A percentile compares a stretch with the other conserved stretches of the same genome.
These are phyloP conservation scores for Trichoderma arundinaceum DNA, from an alignment of 2,329 filamentous ascomycete species.

Conservation along the genomic window DNA sequence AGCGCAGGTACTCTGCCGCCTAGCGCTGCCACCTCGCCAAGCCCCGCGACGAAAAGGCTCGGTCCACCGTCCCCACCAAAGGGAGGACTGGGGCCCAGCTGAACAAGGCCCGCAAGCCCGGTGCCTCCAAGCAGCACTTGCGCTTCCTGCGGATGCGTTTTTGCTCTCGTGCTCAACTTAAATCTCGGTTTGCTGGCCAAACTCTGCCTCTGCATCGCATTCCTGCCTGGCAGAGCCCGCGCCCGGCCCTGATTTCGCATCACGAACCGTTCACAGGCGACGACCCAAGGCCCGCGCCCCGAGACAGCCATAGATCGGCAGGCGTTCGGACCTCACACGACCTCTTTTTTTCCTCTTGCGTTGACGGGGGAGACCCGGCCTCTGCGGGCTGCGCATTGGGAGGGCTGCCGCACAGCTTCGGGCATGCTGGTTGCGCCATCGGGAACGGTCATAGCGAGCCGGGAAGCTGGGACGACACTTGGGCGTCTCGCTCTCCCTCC, in stretches of 20 bases:
- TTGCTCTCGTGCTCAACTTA: slow-evolving; percentile 27
- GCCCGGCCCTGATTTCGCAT: slow-evolving; percentile 3
- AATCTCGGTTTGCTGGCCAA: slow-evolving; percentile 17
- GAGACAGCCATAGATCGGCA: slow-evolving; percentile 12
- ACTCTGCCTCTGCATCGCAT: slow-evolving; percentile 23
- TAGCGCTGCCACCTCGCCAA: not conserved
- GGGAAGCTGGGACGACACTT: not conserved
- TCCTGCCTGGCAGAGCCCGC: slow-evolving; percentile 18
- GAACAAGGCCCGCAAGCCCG: not conserved
- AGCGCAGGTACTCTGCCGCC: not conserved
- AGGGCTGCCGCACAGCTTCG: slow-evolving; percentile 21
- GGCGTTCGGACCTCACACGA: slow-evolving; percentile 19
- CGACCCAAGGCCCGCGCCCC: not conserved
- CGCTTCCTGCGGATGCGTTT: slow-evolving; percentile 22
- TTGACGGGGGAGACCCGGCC: slow-evolving; percentile 7
- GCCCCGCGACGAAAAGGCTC: slow-evolving; percentile 19
- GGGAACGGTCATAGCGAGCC: slow-evolving; percentile 19
- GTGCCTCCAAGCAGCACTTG: slow-evolving; percentile 14
- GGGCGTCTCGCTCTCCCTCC: not conserved
- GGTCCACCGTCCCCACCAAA: slow-evolving; percentile 14
- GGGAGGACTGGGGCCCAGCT: slow-evolving; percentile 7
- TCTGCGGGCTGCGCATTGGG: not conserved
- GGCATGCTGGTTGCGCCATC: slow-evolving; percentile 23
- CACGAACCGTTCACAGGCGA: not conserved
- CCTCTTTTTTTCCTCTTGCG: not conserved